Evolutionary conservation across 2,329 filamentous ascomycete species (phyloP).

Genomic region (Clonostachys rhizophaga): DNA sequence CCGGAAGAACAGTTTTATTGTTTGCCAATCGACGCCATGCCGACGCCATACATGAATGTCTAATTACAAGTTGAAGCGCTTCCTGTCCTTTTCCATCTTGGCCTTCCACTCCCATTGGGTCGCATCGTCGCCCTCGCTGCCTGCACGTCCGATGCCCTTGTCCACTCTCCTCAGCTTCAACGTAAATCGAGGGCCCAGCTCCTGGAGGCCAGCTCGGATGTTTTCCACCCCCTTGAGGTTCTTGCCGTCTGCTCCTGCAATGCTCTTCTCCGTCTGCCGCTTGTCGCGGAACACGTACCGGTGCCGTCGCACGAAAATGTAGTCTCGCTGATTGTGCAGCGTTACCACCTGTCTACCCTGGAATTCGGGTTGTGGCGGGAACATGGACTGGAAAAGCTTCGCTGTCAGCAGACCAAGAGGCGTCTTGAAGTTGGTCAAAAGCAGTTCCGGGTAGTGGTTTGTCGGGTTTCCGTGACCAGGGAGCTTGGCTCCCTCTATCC

Average conservation of each 20-base stretch:
- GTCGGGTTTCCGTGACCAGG: constrained; percentile 87
- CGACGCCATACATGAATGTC: background rate
- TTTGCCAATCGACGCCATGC: background rate
- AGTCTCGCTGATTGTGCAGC: constrained; percentile 91
- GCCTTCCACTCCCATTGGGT: constrained; percentile 97
- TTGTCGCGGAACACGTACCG: constrained; percentile 93
- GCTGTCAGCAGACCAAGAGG: constrained; percentile 85
- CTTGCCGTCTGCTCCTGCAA: constrained; percentile 76
- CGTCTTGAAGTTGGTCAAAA: constrained; percentile 93
- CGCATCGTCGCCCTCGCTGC: constrained; percentile 65
- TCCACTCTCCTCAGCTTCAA: constrained; percentile 88
- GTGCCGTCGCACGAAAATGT: constrained; percentile 88
- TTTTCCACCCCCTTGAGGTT: constrained; percentile 80
- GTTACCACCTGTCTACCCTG: constrained; percentile 87
- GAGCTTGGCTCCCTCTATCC: constrained; percentile 81
- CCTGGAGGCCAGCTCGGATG: constrained; percentile 83
- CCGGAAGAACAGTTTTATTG: background rate
- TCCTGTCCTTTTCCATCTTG: constrained; percentile 89
- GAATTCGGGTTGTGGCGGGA: constrained; percentile 75
- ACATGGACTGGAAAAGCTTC: constrained; percentile 61
- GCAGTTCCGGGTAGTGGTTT: constrained; percentile 83
- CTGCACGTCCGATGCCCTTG: constrained; percentile 72
- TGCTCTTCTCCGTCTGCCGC: constrained; percentile 78
- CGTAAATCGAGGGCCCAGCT: constrained; percentile 71
- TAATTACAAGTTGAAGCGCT: constrained; percentile 80